phyloP scores from a whole-genome alignment of 179 eudicot genomes.

The Amaranthus tricolor region DNA sequence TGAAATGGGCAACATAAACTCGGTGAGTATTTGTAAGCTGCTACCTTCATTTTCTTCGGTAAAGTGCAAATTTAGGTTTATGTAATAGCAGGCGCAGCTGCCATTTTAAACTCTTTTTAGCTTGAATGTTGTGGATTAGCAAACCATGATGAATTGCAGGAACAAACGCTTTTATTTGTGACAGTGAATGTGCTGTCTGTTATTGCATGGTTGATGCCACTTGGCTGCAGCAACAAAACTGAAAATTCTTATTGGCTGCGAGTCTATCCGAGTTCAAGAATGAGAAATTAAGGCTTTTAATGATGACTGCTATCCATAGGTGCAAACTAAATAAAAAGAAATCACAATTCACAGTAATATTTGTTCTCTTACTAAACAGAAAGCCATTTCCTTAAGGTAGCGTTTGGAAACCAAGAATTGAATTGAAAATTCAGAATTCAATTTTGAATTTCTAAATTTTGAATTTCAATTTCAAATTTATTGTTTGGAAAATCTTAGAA shows the following conservation, averaged over 20 bases:
- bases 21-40: slow-evolving; percentile 46
- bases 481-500: no score
- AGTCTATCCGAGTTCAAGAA: no score
- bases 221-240: neutral
- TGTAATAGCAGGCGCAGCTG: neutral
- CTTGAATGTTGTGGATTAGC: neutral
- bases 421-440: no score
- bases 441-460: no score
- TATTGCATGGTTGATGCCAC: neutral
- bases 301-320: no score
- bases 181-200: neutral
- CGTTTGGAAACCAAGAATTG: no score
- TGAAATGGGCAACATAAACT: slow-evolving; percentile 66
- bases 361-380: no score
- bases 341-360: no score
- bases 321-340: no score
- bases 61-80: neutral
- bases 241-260: neutral
- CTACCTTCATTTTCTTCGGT: neutral
- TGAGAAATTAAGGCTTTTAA: no score
- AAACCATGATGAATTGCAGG: neutral
- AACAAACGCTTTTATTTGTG: neutral
- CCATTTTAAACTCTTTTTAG: neutral
- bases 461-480: no score
- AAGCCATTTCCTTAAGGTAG: no score